These are phyloP conservation scores for Populus tremula DNA, from an alignment of 345 rosid genomes.

Conservation along the genomic window DNA sequence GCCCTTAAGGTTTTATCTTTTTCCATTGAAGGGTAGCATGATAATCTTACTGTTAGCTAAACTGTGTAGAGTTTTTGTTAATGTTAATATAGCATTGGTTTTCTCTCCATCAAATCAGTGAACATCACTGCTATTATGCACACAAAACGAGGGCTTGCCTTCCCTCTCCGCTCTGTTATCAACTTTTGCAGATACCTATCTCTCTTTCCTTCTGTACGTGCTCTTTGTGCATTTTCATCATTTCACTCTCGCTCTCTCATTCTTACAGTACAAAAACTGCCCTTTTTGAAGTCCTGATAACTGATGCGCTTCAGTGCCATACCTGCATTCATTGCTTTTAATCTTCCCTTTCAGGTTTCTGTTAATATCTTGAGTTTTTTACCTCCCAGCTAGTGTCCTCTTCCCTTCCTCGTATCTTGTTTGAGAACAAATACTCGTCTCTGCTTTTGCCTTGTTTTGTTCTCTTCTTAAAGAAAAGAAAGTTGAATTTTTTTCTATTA, in stretches of 20 bases:
- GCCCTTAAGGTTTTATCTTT: no score
- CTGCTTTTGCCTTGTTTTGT: neutral
- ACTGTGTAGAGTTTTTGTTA: no score
- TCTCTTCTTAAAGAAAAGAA: neutral
- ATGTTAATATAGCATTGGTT: neutral
- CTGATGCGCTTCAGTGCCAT: neutral
- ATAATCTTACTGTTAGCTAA: no score
- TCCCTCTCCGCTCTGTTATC: conserved; percentile 10
- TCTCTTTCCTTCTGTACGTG: neutral
- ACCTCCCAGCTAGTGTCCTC: conserved; percentile 6
- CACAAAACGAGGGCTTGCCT: conserved; percentile 33
- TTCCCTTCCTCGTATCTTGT: neutral
- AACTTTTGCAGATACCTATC: conserved; percentile 16
- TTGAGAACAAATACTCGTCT: conserved; percentile 3
- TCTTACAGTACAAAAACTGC: neutral
- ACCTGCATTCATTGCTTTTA: conserved; percentile 5
- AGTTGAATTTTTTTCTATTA: neutral
- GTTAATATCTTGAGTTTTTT: conserved; percentile 14
- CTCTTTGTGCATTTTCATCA: neutral
- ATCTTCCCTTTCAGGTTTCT: conserved; percentile 1
- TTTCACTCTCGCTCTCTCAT: neutral
- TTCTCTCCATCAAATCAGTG: neutral
- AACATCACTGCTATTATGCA: neutral
- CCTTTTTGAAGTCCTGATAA: neutral
- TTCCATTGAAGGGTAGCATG: no score